Conservation (phyloP, 345 rosid species). For the Luvunga scandens region DNA sequence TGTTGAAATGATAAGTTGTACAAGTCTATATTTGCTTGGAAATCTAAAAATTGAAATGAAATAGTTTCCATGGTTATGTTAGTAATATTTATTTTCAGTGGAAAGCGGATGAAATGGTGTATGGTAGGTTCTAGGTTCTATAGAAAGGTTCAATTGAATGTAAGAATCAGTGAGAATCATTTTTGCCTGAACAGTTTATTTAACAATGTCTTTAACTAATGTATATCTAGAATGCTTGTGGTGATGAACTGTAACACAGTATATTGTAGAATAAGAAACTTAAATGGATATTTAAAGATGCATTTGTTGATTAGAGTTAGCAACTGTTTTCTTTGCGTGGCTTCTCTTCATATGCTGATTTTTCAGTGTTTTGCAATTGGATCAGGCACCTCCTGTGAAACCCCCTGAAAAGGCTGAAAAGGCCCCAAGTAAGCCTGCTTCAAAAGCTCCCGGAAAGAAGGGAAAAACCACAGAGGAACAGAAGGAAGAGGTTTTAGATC, state of each 20-base stretch:
- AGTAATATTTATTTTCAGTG: background rate
- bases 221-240: background rate
- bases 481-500: conserved; percentile 55
- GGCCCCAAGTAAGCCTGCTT: conserved; percentile 44
- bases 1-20: background rate
- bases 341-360: background rate
- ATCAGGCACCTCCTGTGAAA: conserved; percentile 42
- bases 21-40: background rate
- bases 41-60: background rate
- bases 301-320: background rate
- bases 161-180: background rate
- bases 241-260: background rate
- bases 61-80: background rate
- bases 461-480: conserved; percentile 38
- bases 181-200: background rate
- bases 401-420: conserved; percentile 46
- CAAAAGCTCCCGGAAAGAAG: conserved; percentile 52
- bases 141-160: background rate
- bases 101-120: background rate
- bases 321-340: background rate
- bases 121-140: background rate
- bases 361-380: conserved; percentile 2
- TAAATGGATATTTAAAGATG: background rate
- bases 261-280: background rate
- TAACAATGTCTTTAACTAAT: background rate